A percentile compares a stretch with the other conserved stretches of the same genome.
phyloP scores from a whole-genome alignment of 164 flowering plant genomes.

The Akebia trifoliata region DNA sequence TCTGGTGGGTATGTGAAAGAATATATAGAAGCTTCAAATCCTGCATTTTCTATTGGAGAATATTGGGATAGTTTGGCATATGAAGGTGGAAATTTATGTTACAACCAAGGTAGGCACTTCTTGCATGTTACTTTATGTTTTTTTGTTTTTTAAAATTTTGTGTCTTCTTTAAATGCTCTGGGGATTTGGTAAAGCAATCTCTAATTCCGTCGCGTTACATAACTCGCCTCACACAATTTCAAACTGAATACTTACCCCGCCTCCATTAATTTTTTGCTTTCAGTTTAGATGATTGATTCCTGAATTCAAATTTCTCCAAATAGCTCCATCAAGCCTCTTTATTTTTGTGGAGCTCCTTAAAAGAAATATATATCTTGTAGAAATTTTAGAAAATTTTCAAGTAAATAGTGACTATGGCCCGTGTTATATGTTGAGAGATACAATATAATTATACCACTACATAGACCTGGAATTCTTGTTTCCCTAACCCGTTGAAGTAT shows the following conservation, averaged over 20 bases:
- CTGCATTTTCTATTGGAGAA: conserved; percentile 65
- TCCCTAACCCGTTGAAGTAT: too few relatives aligned
- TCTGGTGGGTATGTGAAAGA: conserved; percentile 57
- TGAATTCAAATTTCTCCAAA: not conserved
- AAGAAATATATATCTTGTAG: too few relatives aligned
- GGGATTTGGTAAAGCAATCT: not conserved
- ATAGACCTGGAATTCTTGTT: too few relatives aligned
- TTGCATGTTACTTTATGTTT: not conserved
- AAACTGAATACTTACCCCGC: not conserved
- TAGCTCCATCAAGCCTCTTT: not conserved
- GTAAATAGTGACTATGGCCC: not conserved
- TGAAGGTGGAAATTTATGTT: conserved; percentile 53
- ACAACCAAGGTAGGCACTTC: conserved; percentile 47
- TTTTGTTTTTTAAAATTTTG: not conserved
- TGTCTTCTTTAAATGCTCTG: not conserved
- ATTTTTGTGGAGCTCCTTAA: too few relatives aligned
- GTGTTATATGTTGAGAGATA: too few relatives aligned
- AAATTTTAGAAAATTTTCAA: not conserved
- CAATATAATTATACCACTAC: too few relatives aligned
- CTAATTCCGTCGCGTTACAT: too few relatives aligned
- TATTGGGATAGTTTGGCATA: conserved; percentile 62
- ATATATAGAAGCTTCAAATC: conserved; percentile 50
- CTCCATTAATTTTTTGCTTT: not conserved
- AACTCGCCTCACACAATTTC: too few relatives aligned
- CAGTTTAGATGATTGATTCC: not conserved